These are phyloP conservation scores for Dalbergia oliveri DNA, from an alignment of 306 rosid species.

Conservation along the genomic window DNA sequence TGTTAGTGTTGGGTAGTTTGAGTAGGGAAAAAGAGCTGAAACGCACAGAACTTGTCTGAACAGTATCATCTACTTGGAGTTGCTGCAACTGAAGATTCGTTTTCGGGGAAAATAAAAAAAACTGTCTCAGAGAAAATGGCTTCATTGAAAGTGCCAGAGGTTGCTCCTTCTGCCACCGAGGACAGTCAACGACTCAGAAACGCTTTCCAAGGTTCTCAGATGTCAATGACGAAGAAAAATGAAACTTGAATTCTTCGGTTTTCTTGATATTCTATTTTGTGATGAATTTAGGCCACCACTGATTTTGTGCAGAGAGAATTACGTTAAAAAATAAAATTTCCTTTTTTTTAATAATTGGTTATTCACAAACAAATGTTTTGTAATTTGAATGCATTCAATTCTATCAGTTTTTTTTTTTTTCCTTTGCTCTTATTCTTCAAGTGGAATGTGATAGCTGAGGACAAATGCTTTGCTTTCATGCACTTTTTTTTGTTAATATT, in stretches of 20 bases:
- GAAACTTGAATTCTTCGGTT: conserved; percentile 7
- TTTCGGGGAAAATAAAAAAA: conserved; percentile 1
- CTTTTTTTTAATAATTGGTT: conserved; percentile 25
- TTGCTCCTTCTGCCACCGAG: conserved; percentile 75
- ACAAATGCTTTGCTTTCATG: not conserved
- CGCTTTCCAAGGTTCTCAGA: conserved; percentile 69
- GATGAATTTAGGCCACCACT: not conserved
- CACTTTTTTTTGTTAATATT: not conserved
- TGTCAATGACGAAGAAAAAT: conserved; percentile 22
- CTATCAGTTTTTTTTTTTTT: not conserved
- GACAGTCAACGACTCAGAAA: conserved; percentile 74
- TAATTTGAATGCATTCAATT: conserved; percentile 12
- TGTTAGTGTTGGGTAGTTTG: conserved; percentile 12
- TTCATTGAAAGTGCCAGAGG: conserved; percentile 71
- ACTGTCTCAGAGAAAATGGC: conserved; percentile 52
- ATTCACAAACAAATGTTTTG: not conserved
- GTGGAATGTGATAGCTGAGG: conserved; percentile 3
- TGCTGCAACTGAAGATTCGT: conserved; percentile 33
- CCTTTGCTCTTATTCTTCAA: not conserved
- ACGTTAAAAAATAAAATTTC: conserved; percentile 21
- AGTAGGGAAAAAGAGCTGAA: conserved; percentile 46
- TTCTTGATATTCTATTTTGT: not conserved
- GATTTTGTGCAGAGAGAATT: conserved; percentile 19
- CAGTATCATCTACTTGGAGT: conserved; percentile 26
- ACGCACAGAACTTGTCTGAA: conserved; percentile 21